A percentile compares a stretch with the other conserved stretches of the same genome.
Evolutionary conservation across 768 basidiomycete species (phyloP).

Genomic region (Pisolithus marmoratus): DNA sequence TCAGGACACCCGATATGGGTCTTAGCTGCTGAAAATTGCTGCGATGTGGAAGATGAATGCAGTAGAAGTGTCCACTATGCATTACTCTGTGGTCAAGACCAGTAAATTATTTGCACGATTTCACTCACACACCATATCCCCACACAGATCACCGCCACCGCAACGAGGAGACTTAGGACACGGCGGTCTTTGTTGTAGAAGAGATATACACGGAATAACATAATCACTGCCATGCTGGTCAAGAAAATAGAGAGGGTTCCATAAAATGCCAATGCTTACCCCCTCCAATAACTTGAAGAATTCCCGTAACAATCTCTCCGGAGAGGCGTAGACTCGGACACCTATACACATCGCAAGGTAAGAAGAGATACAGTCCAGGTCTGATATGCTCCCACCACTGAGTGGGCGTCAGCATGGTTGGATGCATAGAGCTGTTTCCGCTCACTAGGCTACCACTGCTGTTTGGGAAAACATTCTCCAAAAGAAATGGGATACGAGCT

Average conservation of each 20-base stretch:
- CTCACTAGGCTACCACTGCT: background rate
- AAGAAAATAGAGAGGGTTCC: background rate
- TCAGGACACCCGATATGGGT: too few relatives aligned
- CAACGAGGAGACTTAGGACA: background rate
- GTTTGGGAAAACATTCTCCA: constrained; percentile 26
- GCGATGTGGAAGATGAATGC: too few relatives aligned
- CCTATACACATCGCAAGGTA: background rate
- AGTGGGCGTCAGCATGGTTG: background rate
- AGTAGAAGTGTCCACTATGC: too few relatives aligned
- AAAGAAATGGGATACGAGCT: constrained; percentile 33
- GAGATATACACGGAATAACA: background rate
- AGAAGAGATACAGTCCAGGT: background rate
- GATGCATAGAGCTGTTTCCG: background rate
- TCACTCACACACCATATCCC: too few relatives aligned
- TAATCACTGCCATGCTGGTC: background rate
- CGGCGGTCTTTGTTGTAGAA: background rate
- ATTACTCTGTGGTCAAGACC: too few relatives aligned
- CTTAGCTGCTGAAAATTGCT: too few relatives aligned
- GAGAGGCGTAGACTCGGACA: background rate
- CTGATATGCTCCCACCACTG: background rate
- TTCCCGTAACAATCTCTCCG: background rate
- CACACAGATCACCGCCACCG: too few relatives aligned
- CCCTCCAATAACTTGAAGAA: background rate
- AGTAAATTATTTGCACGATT: too few relatives aligned
- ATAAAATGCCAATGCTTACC: background rate